Conservation (phyloP, 768 basidiomycete species). For the Suillus spraguei region DNA sequence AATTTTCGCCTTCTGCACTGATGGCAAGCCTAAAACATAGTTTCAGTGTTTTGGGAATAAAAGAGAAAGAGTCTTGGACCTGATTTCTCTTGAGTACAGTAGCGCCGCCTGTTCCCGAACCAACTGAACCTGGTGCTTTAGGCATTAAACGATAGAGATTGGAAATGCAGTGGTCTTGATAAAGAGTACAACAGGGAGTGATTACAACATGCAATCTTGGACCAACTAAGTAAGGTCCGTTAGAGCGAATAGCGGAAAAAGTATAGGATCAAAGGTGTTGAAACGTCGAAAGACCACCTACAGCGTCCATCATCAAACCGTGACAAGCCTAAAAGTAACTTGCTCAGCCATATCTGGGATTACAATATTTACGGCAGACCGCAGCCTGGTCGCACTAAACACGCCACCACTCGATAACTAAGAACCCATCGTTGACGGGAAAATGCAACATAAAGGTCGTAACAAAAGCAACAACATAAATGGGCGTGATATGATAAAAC, state of each 20-base stretch:
- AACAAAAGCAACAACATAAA: slow-evolving; percentile 72
- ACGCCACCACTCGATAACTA: slow-evolving; percentile 33
- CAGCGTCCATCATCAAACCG: neutral
- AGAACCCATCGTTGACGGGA: slow-evolving; percentile 27
- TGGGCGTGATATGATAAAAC: slow-evolving; percentile 54
- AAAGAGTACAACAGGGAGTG: neutral
- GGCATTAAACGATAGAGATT: slow-evolving; percentile 36
- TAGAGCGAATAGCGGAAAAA: neutral
- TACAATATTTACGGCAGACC: slow-evolving; percentile 2
- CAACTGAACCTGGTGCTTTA: slow-evolving; percentile 28
- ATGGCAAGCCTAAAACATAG: slow-evolving; percentile 37
- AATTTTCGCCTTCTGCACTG: slow-evolving; percentile 76
- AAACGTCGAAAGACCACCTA: slow-evolving; percentile 1
- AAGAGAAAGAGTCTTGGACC: slow-evolving; percentile 16
- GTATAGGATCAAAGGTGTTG: slow-evolving; percentile 3
- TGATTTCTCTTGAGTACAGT: slow-evolving; percentile 27
- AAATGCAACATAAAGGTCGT: slow-evolving; percentile 59
- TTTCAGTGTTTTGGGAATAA: neutral
- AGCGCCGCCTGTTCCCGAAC: slow-evolving; percentile 11
- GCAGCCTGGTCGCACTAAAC: slow-evolving; percentile 28
- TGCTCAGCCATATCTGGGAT: slow-evolving; percentile 4
- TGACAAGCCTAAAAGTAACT: neutral
- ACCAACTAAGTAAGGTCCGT: neutral
- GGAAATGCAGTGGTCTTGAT: slow-evolving; percentile 9
- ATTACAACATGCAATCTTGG: slow-evolving; percentile 8